A percentile compares a stretch with the other conserved stretches of the same genome.
phyloP scores from a whole-genome alignment of 139 green algal species.

The Micromonas pusilla region DNA sequence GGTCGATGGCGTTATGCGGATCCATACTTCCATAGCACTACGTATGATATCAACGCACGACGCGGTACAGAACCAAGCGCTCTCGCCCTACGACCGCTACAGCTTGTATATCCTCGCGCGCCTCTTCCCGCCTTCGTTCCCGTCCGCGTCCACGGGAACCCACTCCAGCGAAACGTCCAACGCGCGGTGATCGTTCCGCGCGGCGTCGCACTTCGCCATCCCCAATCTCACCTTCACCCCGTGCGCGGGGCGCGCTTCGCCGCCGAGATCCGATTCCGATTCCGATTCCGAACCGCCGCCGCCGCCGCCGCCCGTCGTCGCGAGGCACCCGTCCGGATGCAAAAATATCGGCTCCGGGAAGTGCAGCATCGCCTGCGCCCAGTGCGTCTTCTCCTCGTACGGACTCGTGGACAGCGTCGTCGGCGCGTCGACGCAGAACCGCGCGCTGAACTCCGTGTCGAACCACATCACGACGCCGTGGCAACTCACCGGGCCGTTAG shows the following conservation, averaged over 20 bases:
- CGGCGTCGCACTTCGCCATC: slow-evolving; percentile 50
- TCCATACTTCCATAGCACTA: too few relatives aligned
- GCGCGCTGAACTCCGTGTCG: slow-evolving; percentile 73
- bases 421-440: slow-evolving; percentile 69
- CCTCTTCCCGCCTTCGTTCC: neutral
- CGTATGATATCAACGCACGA: too few relatives aligned
- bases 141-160: neutral
- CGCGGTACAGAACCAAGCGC: too few relatives aligned
- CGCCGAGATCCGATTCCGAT: too few relatives aligned
- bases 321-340: too few relatives aligned
- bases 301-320: too few relatives aligned
- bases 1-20: too few relatives aligned
- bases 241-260: neutral
- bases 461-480: slow-evolving; percentile 88
- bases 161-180: slow-evolving; percentile 69
- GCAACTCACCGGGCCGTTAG: slow-evolving; percentile 15
- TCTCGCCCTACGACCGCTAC: neutral
- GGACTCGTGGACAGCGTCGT: slow-evolving; percentile 77
- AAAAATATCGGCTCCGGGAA: slow-evolving; percentile 46
- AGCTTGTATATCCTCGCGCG: neutral
- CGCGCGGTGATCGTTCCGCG: slow-evolving; percentile 48
- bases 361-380: slow-evolving; percentile 81
- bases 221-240: slow-evolving; percentile 55
- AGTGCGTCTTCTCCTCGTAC: slow-evolving; percentile 66
- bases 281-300: too few relatives aligned